Base-by-base conservation (phyloP, 257 asterid species). In the Solanum lignicaule region DNA sequence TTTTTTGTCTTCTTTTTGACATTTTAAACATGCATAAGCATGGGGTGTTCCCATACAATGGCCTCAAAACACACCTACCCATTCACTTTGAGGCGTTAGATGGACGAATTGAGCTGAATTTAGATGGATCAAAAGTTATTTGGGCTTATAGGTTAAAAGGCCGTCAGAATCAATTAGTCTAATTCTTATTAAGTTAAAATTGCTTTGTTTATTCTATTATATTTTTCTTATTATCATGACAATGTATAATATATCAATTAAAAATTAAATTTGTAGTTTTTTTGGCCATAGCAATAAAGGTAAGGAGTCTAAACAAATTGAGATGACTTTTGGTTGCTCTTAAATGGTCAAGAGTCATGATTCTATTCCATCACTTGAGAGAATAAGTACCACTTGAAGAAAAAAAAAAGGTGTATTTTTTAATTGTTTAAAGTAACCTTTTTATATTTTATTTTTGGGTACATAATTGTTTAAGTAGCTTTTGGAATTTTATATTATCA, bases 11-110 rank as follows among this genome's bases (percentile, higher is more conserved):
- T 89, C 88, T 86, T 71, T 86, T 87, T 89, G 88, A 84, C 90
- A 91, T 84, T 87, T 91, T 88, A 89, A 69, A 91, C 93, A 89
- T 25, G 89, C 90, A 91, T 89, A 91, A 89, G 93, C 89, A 21
- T 36, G 83, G 52, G 46, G 12, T 74, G 31, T 72, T 4, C 14
- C 1, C 10, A 72, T 33, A 18, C 33, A 33, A 18, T 33, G 9
- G 27, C 29, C 25, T 32, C 41, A 32, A 32, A 10, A 32, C 14
- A 31, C 41, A 31, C 78, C 15, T 1, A 68, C 20, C 16, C 36
- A 12, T 15, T 25, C 29, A 10, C 29, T 4, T 0, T 3, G 5
- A 1, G 5, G 68, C 10, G 12, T 58, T 9, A 62, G 4, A 60
- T 23, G 0, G 1, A 23, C 0, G 69, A 4, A 60, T 23, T 62